phyloP scores from a whole-genome alignment of 2,329 filamentous ascomycete genomes.

The Huntiella decipiens region DNA sequence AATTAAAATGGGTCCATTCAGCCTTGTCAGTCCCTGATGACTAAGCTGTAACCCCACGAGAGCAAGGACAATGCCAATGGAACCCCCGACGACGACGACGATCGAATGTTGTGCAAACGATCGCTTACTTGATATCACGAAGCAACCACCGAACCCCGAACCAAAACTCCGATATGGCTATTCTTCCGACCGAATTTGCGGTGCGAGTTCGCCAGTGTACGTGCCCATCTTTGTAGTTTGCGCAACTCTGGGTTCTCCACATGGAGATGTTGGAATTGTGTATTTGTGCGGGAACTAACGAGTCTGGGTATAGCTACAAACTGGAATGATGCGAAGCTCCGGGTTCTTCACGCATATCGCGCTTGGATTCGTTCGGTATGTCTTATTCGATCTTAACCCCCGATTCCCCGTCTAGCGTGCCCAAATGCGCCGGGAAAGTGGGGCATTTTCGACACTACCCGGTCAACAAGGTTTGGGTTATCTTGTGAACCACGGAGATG shows the following conservation, averaged over 20 bases:
- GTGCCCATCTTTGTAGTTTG: conserved; percentile 17
- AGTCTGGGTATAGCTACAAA: conserved; percentile 45
- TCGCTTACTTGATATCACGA: no score
- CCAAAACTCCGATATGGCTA: conserved; percentile 39
- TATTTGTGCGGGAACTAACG: conserved; percentile 19
- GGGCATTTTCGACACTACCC: background rate
- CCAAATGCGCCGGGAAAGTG: background rate
- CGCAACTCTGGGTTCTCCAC: background rate
- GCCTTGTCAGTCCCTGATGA: background rate
- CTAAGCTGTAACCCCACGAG: no score
- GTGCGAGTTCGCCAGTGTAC: conserved; percentile 60
- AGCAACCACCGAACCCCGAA: no score
- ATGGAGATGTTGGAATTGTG: background rate
- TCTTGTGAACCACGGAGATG: background rate
- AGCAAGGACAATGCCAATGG: no score
- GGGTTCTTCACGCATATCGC: conserved; percentile 78
- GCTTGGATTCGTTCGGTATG: conserved; percentile 93
- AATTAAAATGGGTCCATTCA: conserved; percentile 5
- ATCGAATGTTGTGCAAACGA: background rate
- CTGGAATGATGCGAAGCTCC: conserved; percentile 71
- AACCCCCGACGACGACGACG: no score
- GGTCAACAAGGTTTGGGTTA: background rate
- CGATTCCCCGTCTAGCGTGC: background rate
- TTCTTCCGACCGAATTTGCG: conserved; percentile 85
- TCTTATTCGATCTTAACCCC: conserved; percentile 15